Evolutionary conservation across 768 basidiomycete genomes (phyloP).

Genomic region (Phanerodontia chrysosporium): DNA sequence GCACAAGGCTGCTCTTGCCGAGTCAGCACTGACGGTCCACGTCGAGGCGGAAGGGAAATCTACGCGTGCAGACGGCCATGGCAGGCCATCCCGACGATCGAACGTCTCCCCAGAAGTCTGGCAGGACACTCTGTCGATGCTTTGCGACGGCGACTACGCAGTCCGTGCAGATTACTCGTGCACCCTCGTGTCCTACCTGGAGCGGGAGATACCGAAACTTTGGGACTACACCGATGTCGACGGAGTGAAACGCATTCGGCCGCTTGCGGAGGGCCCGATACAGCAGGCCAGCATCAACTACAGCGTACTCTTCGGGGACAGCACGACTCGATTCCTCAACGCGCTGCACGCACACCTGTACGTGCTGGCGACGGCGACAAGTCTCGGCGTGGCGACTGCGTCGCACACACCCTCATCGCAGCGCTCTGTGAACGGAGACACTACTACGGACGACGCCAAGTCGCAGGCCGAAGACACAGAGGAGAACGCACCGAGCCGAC

Average conservation of each 20-base stretch:
- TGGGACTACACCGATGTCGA: conserved; percentile 47
- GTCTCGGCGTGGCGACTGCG: conserved; percentile 45
- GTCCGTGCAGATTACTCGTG: conserved; percentile 76
- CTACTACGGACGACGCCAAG: conserved; percentile 11
- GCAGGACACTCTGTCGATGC: conserved; percentile 84
- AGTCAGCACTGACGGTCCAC: conserved; percentile 1
- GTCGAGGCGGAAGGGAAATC: conserved; percentile 12
- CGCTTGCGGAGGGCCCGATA: conserved; percentile 45
- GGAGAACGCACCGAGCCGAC: conserved; percentile 29
- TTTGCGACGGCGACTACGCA: conserved; percentile 76
- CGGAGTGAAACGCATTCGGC: conserved; percentile 41
- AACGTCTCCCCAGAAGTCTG: conserved; percentile 78
- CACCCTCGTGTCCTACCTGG: conserved; percentile 71
- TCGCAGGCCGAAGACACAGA: conserved; percentile 25
- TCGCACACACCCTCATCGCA: conserved; percentile 38
- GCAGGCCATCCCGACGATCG: conserved; percentile 52
- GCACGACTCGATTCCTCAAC: conserved; percentile 68
- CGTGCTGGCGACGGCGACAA: conserved; percentile 68
- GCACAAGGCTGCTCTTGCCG: conserved; percentile 7
- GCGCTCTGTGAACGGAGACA: conserved; percentile 21
- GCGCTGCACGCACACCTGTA: conserved; percentile 79
- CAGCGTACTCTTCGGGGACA: conserved; percentile 53
- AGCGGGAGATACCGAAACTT: conserved; percentile 67
- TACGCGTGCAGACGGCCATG: conserved; percentile 18
- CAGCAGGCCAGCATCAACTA: conserved; percentile 43